Base-by-base conservation (phyloP, 179 eudicot species). In the Patellifolia procumbens region DNA sequence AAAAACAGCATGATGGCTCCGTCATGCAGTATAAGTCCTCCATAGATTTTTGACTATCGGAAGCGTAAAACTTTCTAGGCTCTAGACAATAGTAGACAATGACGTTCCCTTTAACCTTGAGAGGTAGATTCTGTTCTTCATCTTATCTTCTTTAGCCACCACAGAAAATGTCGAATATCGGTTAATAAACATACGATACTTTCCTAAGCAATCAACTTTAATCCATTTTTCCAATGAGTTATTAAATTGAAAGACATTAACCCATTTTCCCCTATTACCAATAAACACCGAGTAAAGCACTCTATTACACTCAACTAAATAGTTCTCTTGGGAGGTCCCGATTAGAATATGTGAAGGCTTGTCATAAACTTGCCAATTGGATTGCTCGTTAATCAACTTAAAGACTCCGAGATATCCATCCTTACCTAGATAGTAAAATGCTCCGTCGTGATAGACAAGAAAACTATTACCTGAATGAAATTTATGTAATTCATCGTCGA, bases 231-330 rank as follows among this genome's bases (percentile, higher is more conserved):
- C 7, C 19, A 17, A 11, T 17, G 15, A 19, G 4, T 19, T 7
- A 20, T 78, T 16, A 42, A 64, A 43, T 45, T 10, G 43, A 15
- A 78, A 78, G 59, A 72, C 66, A 19, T 60, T 45, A 39, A 74
- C 74, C 78, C 74, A n/a, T n/a, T n/a, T n/a, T n/a, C n/a, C 70
- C 16, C 9, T 0, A 19, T 17, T n/a, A 5, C 82, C 74, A 17
- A 74, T 31, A 43, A 68, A 68, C 1, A 79, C 74, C 0, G 78
- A 59, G 6, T 43, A 24, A 5, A 74, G 32, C 24, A 59, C 24
- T 19, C 73, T 68, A 34, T 79, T 68, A n/a, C 73, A 70, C 70
- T 68, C 65, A 19, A 74, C 32, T 48, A 79, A 52, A 68, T 79
- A 61, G 32, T 51, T 45, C 7, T 70, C 59, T 20, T 58, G 13